A percentile compares a stretch with the other conserved stretches of the same genome.
Conservation (phyloP, 441 rosid species). For the Croton setiger region DNA sequence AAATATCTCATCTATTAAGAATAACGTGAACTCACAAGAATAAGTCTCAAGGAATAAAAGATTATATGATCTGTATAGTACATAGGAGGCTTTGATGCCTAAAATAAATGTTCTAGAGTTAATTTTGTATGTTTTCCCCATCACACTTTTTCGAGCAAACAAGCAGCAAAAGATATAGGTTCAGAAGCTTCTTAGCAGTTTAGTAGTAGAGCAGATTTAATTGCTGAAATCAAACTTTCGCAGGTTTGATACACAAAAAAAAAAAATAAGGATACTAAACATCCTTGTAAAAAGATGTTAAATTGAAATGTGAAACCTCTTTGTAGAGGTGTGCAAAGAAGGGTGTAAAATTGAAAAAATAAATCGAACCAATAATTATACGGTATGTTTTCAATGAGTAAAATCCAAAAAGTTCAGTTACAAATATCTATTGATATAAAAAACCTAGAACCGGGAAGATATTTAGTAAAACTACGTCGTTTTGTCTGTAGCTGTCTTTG, state of each 20-base stretch:
- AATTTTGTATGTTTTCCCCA: not conserved
- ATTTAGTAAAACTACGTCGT: too few species aligned
- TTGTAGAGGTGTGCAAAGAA: too few species aligned
- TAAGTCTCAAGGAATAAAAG: not conserved
- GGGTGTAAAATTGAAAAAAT: too few species aligned
- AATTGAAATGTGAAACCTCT: too few species aligned
- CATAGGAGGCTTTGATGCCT: not conserved
- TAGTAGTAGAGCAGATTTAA: not conserved
- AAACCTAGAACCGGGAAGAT: too few species aligned
- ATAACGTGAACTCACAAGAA: slow-evolving; percentile 17
- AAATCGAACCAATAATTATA: too few species aligned
- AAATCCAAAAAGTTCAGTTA: too few species aligned
- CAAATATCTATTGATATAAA: too few species aligned
- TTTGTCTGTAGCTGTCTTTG: too few species aligned
- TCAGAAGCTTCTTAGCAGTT: not conserved
- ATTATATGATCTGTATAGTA: not conserved
- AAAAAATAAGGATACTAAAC: not conserved
- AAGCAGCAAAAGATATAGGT: not conserved
- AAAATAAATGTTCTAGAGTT: not conserved
- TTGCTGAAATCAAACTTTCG: not conserved
- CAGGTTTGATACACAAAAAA: not conserved
- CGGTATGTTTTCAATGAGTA: too few species aligned
- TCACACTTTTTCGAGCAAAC: not conserved
- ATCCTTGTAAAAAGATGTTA: too few species aligned
- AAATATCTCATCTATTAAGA: slow-evolving; percentile 2